Percentiles rank a stretch among this genome's conserved stretches.
phyloP scores from a whole-genome alignment of 805 yeast genomes.

The Tetrapisispora arboricola region DNA sequence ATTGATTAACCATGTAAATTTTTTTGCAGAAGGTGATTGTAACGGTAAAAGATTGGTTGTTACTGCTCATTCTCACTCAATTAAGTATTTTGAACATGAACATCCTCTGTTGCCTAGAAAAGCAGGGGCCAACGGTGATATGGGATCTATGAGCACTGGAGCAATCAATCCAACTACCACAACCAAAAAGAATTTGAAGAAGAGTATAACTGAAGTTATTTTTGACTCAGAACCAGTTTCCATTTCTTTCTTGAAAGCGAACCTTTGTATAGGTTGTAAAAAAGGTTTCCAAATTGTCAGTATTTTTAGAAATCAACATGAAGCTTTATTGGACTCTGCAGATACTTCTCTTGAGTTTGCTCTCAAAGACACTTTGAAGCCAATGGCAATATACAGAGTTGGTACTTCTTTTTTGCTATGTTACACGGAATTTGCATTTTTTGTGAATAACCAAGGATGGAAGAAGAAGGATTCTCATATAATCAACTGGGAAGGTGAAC shows the following conservation, averaged over 20 bases:
- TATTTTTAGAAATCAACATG: slow-evolving; percentile 72
- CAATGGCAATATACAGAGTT: slow-evolving; percentile 83
- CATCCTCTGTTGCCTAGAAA: slow-evolving; percentile 45
- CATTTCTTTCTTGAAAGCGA: slow-evolving; percentile 78
- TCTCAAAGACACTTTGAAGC: slow-evolving; percentile 57
- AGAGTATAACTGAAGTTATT: slow-evolving; percentile 61
- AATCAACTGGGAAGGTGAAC: slow-evolving; percentile 93
- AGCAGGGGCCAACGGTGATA: neutral
- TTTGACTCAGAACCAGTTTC: slow-evolving; percentile 88
- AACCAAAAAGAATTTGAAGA: slow-evolving; percentile 62
- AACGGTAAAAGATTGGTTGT: slow-evolving; percentile 81
- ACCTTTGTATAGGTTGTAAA: slow-evolving; percentile 89
- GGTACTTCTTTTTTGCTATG: slow-evolving; percentile 81
- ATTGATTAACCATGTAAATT: slow-evolving; percentile 75
- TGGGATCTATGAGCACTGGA: neutral
- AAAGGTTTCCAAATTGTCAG: slow-evolving; percentile 94
- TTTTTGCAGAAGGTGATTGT: slow-evolving; percentile 89
- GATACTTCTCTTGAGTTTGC: slow-evolving; percentile 96
- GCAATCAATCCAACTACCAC: slow-evolving; percentile 20
- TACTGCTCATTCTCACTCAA: slow-evolving; percentile 73
- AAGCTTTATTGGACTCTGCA: slow-evolving; percentile 91
- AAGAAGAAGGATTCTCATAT: slow-evolving; percentile 88
- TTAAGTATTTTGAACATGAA: slow-evolving; percentile 68
- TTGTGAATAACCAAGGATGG: slow-evolving; percentile 94
- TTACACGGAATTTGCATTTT: slow-evolving; percentile 89